Base-by-base conservation (phyloP, 805 yeast genomes). In the Wickerhamiella galacta region DNA sequence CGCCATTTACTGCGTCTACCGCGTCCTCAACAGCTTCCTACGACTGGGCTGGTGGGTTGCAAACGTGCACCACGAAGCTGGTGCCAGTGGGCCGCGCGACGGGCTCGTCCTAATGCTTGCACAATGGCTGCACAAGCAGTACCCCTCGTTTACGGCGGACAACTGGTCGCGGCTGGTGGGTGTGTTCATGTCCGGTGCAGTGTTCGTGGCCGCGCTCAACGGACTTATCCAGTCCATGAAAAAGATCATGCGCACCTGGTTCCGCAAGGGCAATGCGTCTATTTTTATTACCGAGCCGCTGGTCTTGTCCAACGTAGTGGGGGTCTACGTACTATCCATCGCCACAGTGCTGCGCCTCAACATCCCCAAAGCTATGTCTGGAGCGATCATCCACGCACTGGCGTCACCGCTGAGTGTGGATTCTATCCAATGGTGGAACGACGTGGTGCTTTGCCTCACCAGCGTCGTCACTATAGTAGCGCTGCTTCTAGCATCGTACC, bases 1-100 rank as follows among this genome's bases (percentile, higher is more conserved):
- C 36, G 51, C 64, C 6, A 25, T 53, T 6, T 60, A 60, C 47
- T 60, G 65, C 36, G 42, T 60, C 8, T 60, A 60, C 46, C 44
- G 64, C n/a, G 47, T 60, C 10, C 25, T 48, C 31, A 57, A 49
- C 33, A 47, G 53, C 10, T 42, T 38, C 28, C 20, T 43, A 8
- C 40, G 51, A 7, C 24, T 46, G 40, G 39, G 40, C 11, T 46
- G 51, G 51, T 46, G 41, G 39, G 17, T 44, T 14, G 28, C 39
- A 33, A 18, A 36, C n/a, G 30, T 28, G 14, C 36, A 25, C 14
- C 36, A 31, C 16, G 35, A 33, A 15, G 18, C 15, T 3, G 33
- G 36, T 6, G 11, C 21, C 3, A 41, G 38, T 11, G 46, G 44
- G 4, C 51, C 51, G 9, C 35, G 39, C 14, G 51, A 46, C 29